Base-by-base conservation (phyloP, 1,284 basidiomycete genomes). In the Irpex sp. region DNA sequence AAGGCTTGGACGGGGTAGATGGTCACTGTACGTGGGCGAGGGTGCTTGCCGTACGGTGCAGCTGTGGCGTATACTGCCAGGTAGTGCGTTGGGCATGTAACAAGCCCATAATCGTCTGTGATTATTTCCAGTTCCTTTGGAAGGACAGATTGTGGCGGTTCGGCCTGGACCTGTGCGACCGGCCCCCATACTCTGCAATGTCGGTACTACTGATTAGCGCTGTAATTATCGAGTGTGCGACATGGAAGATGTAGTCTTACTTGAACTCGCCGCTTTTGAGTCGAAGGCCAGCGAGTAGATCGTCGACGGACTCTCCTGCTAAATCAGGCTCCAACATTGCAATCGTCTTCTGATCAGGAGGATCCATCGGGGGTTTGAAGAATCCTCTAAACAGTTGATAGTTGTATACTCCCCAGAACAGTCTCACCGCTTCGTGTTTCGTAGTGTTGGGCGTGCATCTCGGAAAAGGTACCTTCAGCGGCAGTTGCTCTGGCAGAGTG, bases 131-230 rank as follows among this genome's bases (percentile, higher is more conserved):
- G 15, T 17, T 55, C 53, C 33, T 55, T 55, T 36, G 53, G 53
- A 11, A 55, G 53, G 11, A 55, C 53, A 17, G 53, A 55, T 55
- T 55, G 53, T 55, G 53, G 53, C 53, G 53, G 53, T 9, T 55
- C 53, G 17, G 53, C 53, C 33, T 13, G 31, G 15, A 55, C 5
- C 33, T 55, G n/a, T 31, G 31, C 53, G 31, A 55, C 53, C 6
- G 31, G 17, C 9, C 53, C 53, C 53, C 53, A 55, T 9, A 31
- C 21, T 31, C 53, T 55, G n/a, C 11, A 4, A 35, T 17, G 11
- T 17, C 21, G 21, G 53, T 55, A 17, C 31, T 31, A 31, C 31
- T 33, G 31, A 33, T 33, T 33, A 33, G 31, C 31, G 31, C 31
- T 33, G 31, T 33, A 33, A 33, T 33, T 6, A 33, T 33, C 31